Base-by-base conservation (phyloP, 139 green algal genomes). In the Parachlorella kessleri region DNA sequence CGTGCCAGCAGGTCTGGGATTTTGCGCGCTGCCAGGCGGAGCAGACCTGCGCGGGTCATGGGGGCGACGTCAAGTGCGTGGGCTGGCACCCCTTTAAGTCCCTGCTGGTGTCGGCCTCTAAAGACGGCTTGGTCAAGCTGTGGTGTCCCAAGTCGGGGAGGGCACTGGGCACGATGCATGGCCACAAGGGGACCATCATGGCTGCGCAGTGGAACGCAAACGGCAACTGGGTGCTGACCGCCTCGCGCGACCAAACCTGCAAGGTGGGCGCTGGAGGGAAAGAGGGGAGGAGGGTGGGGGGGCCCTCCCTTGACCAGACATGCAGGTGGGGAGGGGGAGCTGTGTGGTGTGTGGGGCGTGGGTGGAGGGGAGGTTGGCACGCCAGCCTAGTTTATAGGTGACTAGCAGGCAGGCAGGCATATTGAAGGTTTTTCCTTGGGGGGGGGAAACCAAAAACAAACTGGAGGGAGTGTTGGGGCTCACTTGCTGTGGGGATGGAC, bases 91-190 rank as follows among this genome's bases (percentile, higher is more conserved):
- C 96, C 0, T 39, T 10, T 30, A 92, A 92, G 78, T 86, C 84
- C 2, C 74, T 98, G 54, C 39, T 99, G 1, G 95, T 94, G 21
- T 93, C 85, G 33, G 76, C 84, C 64, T 86, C 73, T 80, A 98
- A 98, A 85, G 96, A 99, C 76, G 86, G 73, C 0, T 84, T 96
- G 66, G 83, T 98, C 35, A 99, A 99, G 87, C 85, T 99, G 73
- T 99, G 96, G 96, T 95, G 97, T 82, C 80, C 92, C 1, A 76
- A 87, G 26, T 54, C 67, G 7, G 93, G 93, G 32, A 65, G 66
- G 69, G 59, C 26, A 63, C 64, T 77, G 66, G 77, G 86, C 14
- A 96, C 90, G 0, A 82, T 99, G 82, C 90, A 97, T 63, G 93
- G 91, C 1, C 95, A 99, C 87, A 98, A 97, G 79, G 90, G 83